Base-by-base conservation (phyloP, 345 rosid species). In the Heritiera littoralis region DNA sequence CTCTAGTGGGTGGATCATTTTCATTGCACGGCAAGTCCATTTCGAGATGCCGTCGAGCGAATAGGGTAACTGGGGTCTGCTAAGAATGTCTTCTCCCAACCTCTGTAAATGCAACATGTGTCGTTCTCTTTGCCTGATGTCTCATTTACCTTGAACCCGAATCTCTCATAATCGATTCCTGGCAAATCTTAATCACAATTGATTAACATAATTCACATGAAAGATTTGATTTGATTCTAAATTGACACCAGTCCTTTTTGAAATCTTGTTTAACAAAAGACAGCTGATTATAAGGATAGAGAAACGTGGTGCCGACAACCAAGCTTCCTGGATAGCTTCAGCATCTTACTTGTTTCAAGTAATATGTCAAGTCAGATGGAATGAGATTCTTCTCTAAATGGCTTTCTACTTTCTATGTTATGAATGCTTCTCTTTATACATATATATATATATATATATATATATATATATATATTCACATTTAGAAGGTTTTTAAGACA, bases 371-470 rank as follows among this genome's bases (percentile, higher is more conserved):
- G 69, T 3, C 15, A 78, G 3, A 64, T n/a, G 72, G 84, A 80
- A 84, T 80, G 67, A 79, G 80, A 78, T 84, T 82, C 86, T 82
- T 80, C 71, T 6, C 10, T 6, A 40, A 32, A 41, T 51, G 41
- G 23, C 48, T 41, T 66, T 66, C 30, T 23, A 67, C 49, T 41
- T 32, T 67, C 12, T 2, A 32, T 10, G 41, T 38, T 67, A n/a
- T 67, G 0, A 9, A 67, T 18, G 49, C 20, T 67, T 41, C 72
- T 41, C 13, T 41, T 38, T 32, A 45, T 67, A 41, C 56, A 23
- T 23, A 23, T 23, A 23, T 23, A 23, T 23, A 23, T 23, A 38
- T 2, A 8, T 23, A 2, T 59, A 9, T 8, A 2, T 52, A 4
- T 56, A 35, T 35, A 35, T 35, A 35, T 35, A 35, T 35, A 35